Conservation (phyloP, 768 basidiomycete species). For the Tulasnella sp. region DNA sequence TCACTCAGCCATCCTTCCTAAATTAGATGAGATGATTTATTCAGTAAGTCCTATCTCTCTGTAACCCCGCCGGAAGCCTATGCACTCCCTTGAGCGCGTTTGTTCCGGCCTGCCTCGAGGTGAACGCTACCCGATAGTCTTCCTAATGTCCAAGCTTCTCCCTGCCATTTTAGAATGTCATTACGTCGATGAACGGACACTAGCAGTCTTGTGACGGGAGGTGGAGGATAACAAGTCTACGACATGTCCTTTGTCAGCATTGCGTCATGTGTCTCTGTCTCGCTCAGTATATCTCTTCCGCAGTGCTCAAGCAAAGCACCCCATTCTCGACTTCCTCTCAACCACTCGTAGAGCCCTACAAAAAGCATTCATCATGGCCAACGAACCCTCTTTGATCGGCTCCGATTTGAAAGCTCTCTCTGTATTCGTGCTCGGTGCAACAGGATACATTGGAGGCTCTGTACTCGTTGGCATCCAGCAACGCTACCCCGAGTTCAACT, state of each 20-base stretch:
- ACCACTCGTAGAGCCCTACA: background rate
- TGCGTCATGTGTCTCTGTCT: background rate
- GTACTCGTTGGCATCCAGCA: conserved; percentile 34
- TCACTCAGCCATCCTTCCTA: no score
- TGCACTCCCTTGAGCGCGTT: no score
- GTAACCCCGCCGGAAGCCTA: no score
- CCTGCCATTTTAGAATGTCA: no score
- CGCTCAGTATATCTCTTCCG: background rate
- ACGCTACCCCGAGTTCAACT: conserved; percentile 26
- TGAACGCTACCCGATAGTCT: no score
- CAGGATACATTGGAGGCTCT: conserved; percentile 26
- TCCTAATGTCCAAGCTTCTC: no score
- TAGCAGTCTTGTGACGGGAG: background rate
- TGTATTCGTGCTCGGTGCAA: conserved; percentile 20
- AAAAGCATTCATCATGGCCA: background rate
- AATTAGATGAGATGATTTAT: no score
- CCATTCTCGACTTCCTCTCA: background rate
- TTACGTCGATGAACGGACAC: background rate
- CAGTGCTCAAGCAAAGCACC: no score
- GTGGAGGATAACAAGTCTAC: background rate
- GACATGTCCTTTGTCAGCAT: background rate
- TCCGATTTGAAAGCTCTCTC: background rate
- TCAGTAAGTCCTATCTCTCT: no score
- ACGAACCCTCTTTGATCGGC: background rate
- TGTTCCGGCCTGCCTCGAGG: no score